These are phyloP conservation scores for Penicillium sp. DNA, from an alignment of 2,329 filamentous ascomycete genomes.

Conservation along the genomic window DNA sequence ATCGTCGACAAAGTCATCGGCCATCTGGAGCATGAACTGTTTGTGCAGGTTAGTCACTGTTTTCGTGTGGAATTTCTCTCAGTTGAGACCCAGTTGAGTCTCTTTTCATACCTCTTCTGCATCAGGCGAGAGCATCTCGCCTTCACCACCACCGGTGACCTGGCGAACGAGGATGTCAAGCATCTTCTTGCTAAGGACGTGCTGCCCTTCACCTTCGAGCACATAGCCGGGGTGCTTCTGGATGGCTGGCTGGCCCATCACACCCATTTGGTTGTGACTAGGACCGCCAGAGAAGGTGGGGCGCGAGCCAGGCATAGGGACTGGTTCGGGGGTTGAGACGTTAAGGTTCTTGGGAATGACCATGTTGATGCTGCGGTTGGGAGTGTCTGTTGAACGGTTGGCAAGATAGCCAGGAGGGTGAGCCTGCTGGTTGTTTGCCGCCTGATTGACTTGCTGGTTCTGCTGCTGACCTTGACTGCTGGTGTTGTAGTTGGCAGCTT, in stretches of 20 bases:
- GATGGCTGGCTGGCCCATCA: slow-evolving; percentile 85
- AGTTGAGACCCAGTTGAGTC: neutral
- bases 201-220: slow-evolving; percentile 87
- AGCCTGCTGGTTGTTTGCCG: slow-evolving; percentile 38
- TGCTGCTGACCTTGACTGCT: slow-evolving; percentile 26
- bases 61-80: neutral
- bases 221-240: slow-evolving; percentile 79
- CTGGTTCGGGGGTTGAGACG: slow-evolving; percentile 70
- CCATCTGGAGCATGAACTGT: slow-evolving; percentile 82
- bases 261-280: slow-evolving; percentile 72
- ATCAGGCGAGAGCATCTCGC: slow-evolving; percentile 80
- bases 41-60: neutral
- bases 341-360: slow-evolving; percentile 81
- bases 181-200: slow-evolving; percentile 96
- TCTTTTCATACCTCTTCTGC: slow-evolving; percentile 80
- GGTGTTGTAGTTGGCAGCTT: slow-evolving; percentile 47
- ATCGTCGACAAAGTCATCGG: slow-evolving; percentile 93
- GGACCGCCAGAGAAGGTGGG: slow-evolving; percentile 82
- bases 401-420: slow-evolving; percentile 46
- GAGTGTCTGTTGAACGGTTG: slow-evolving; percentile 43
- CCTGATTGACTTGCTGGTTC: slow-evolving; percentile 30
- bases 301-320: slow-evolving; percentile 69
- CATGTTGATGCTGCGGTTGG: slow-evolving; percentile 63
- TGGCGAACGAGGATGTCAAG: slow-evolving; percentile 93
- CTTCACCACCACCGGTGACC: slow-evolving; percentile 78